Evolutionary conservation across 805 yeast genomes (phyloP).

Genomic region (Kodamaea hsintzibuensis): DNA sequence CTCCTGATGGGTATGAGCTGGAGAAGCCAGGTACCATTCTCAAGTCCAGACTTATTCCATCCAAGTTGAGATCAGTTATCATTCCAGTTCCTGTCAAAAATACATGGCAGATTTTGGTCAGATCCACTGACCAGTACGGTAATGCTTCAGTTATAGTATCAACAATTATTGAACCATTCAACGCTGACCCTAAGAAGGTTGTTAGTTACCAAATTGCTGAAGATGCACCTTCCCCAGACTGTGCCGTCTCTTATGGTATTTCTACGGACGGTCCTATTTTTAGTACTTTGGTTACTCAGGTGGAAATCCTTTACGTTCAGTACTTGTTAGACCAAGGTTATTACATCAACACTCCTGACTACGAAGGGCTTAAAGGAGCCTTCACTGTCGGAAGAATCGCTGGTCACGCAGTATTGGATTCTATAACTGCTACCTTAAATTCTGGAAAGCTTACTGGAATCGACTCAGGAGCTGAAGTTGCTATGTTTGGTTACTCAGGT

Average conservation of each 20-base stretch:
- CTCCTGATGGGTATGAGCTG: constrained; percentile 18
- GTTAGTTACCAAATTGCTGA: constrained; percentile 26
- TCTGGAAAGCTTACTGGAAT: constrained; percentile 17
- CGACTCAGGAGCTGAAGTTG: constrained; percentile 18
- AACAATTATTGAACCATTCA: constrained; percentile 28
- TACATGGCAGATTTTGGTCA: constrained; percentile 9
- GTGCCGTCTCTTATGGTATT: constrained; percentile 26
- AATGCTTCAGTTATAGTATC: constrained; percentile 24
- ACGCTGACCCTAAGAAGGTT: constrained; percentile 23
- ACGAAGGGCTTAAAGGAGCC: constrained; percentile 31
- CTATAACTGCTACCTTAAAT: constrained; percentile 26
- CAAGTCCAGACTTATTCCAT: constrained; percentile 12
- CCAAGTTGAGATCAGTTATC: constrained; percentile 13
- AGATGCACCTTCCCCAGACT: constrained; percentile 24
- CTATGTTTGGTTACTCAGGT: constrained; percentile 38
- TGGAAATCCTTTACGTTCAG: constrained; percentile 14
- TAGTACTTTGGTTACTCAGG: constrained; percentile 13
- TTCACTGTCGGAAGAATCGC: constrained; percentile 31
- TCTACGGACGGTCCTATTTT: constrained; percentile 11
- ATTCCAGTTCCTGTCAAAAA: constrained; percentile 14
- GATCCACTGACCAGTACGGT: constrained; percentile 20
- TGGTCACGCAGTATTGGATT: constrained; percentile 29
- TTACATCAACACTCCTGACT: constrained; percentile 32
- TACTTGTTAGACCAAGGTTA: constrained; percentile 25
- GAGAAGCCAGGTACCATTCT: constrained; percentile 16